Base-by-base conservation (phyloP, 441 rosid genomes). In the Arabidopsis lyrata region DNA sequence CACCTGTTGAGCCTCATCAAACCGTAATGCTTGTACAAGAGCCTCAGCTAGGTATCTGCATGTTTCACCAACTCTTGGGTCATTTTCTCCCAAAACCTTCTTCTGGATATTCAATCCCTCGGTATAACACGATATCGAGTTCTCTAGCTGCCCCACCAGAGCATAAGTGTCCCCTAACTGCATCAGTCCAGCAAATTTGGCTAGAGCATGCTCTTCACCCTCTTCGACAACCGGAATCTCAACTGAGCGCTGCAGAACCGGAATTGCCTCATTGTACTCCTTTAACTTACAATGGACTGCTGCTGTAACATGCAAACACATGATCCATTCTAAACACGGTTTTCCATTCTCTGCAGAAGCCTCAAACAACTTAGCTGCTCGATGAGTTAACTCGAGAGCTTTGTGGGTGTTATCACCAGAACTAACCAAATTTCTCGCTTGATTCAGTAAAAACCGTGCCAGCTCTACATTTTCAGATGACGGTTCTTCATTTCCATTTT, bases 81-180 rank as follows among this genome's bases (percentile, higher is more conserved):
- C 91, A 11, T 78, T 84, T 62, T 84, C 91, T 44, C 94, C 88
- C 14, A 88, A 80, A 45, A 75, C 86, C 49, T 75, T 86, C 74
- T 81, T 85, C 74, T 87, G 91, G 53, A 87, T 78, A 57, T 72
- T 81, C 70, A 89, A 55, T 38, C 94, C 94, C 5, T 81, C 81
- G 24, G 78, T 79, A 63, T 89, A 89, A 75, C 90, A 87, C 13
- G 70, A 57, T 36, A 89, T 64, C 10, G 94, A 85, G 63, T 77
- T 84, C 76, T 89, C 94, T 53, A 89, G 84, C 76, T 80, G 87
- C 53, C 94, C 94, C 72, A 83, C 56, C 87, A 87, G 84, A 31
- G 94, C 91, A 45, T 85, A 83, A 61, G 88, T 85, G 76, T 89
- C 94, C 64, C 94, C 90, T 83, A 89, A 81, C 80, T 89, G 94